Percentiles rank a stretch among this genome's conserved stretches.
These are phyloP conservation scores for Microcyclosporella mali DNA, from an alignment of 2,329 filamentous ascomycete genomes.

Conservation along the genomic window DNA sequence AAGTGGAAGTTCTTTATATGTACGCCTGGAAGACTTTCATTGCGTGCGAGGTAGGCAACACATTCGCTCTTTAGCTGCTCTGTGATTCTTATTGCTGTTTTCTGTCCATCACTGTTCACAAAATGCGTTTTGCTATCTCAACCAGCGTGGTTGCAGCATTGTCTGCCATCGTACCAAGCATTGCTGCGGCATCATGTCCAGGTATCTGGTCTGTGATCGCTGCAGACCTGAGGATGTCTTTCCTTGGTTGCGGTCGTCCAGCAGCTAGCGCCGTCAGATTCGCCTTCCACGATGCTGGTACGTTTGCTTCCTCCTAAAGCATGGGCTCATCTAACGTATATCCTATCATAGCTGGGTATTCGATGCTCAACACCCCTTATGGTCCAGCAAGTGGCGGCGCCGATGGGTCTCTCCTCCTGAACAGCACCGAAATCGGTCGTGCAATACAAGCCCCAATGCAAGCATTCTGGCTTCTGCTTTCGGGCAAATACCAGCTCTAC, in stretches of 20 bases:
- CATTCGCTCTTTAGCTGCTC: too few relatives aligned
- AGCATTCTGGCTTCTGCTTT: conserved; percentile 37
- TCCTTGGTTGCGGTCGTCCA: not conserved
- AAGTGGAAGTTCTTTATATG: too few relatives aligned
- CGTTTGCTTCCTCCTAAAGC: not conserved
- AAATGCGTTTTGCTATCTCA: too few relatives aligned
- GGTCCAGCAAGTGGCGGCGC: conserved; percentile 32
- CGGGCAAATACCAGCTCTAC: conserved; percentile 30
- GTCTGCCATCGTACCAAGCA: too few relatives aligned
- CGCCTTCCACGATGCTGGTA: conserved; percentile 29
- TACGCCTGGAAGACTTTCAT: too few relatives aligned
- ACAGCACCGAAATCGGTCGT: conserved; percentile 32
- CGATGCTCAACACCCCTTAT: conserved; percentile 13
- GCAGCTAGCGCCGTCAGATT: conserved; percentile 25
- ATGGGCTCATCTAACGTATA: not conserved
- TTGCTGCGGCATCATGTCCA: not conserved
- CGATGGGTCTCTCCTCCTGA: conserved; percentile 38
- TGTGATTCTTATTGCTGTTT: too few relatives aligned
- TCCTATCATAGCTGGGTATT: conserved; percentile 11
- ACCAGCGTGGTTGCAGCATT: too few relatives aligned
- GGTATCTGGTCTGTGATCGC: not conserved
- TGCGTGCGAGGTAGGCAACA: too few relatives aligned
- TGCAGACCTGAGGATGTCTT: not conserved
- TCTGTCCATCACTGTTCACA: too few relatives aligned
- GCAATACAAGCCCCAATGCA: conserved; percentile 43